Base-by-base conservation (phyloP, 2,329 filamentous ascomycete genomes). In the Gliomastix tumulicola region DNA sequence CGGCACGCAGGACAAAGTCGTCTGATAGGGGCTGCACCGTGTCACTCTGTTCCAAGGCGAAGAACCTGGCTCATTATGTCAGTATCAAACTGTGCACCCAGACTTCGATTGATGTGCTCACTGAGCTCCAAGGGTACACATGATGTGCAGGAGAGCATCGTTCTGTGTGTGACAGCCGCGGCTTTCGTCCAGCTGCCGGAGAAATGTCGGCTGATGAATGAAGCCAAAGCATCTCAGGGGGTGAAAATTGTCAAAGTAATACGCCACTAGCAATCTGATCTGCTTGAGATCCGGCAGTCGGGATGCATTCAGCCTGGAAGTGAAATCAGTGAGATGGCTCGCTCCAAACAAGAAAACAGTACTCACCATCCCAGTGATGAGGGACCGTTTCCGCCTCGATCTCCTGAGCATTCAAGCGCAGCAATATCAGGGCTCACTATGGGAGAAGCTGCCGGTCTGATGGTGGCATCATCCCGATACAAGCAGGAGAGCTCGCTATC, bases 41-140 rank as follows among this genome's bases (percentile, higher is more conserved):
- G 21, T 37, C 40, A 18, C 36, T 41, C 17, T 42, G 30, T 23
- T 45, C 41, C 6, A 41, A 35, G 9, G 44, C 44, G 34, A 39
- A 46, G 32, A 42, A 46, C 21, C 44, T 46, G 17, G 6, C 6
- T 4, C 10, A 10, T 7, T 21, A 34, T n/a, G n/a, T n/a, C n/a
- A n/a, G n/a, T n/a, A n/a, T n/a, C n/a, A n/a, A n/a, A n/a, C n/a
- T n/a, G n/a, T n/a, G 4, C 12, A 15, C 13, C 11, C 3, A 20
- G 30, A 2, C 7, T 11, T 15, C 13, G 16, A 32, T 13, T 9
- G 34, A 21, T 23, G 18, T 15, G 21, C 19, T 15, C 17, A 34
- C 32, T 34, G 32, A 11, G 32, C 32, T 13, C 32, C 32, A 8
- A 34, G 17, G n/a, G 32, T 34, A 19, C 32, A 34, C 7, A 34